phyloP scores from a whole-genome alignment of 192 early-diverging fungal species.

The Backusella sp. region DNA sequence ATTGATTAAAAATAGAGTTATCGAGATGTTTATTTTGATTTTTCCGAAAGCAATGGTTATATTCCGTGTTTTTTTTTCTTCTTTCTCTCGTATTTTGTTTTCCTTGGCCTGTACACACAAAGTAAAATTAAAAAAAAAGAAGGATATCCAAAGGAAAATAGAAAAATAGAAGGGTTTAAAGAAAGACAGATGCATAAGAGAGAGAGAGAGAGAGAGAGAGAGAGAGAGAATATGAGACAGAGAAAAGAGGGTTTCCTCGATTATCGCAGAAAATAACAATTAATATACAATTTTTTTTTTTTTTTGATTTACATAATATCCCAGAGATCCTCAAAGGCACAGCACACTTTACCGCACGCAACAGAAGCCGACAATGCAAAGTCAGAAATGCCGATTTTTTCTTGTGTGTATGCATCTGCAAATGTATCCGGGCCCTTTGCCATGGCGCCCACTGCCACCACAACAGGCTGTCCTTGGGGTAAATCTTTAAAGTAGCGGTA shows the following conservation, averaged over 20 bases:
- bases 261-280: background rate
- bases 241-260: background rate
- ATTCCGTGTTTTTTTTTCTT: background rate
- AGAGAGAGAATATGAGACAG: background rate
- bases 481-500: conserved; percentile 68
- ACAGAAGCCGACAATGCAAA: conserved; percentile 95
- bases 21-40: conserved; percentile 31
- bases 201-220: background rate
- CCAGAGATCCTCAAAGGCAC: conserved; percentile 89
- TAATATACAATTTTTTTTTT: background rate
- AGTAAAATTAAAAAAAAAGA: background rate
- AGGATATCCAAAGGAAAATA: background rate
- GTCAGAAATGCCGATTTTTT: conserved; percentile 93
- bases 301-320: conserved; percentile 59
- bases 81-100: background rate
- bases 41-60: no score
- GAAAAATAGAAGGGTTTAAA: background rate
- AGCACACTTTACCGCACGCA: conserved; percentile 91
- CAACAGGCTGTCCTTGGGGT: conserved; percentile 73
- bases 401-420: conserved; percentile 90
- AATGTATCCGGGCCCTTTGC: conserved; percentile 93
- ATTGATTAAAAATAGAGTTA: no score
- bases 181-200: background rate
- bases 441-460: conserved; percentile 94
- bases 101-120: background rate